phyloP scores from a whole-genome alignment of 192 early-diverging fungal species.

The Coemansia umbellata region DNA sequence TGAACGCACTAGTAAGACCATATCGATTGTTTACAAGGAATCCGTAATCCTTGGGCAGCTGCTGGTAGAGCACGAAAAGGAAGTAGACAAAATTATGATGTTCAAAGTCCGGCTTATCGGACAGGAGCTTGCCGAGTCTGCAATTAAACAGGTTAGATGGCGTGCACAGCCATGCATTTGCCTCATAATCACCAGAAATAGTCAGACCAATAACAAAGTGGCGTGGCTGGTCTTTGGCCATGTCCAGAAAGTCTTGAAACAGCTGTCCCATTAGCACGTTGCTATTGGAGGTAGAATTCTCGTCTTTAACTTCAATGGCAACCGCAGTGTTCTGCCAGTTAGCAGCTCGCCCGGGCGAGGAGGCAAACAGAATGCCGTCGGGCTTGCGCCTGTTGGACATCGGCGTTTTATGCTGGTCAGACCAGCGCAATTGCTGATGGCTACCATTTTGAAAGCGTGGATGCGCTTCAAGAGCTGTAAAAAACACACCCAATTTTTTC shows the following conservation, averaged over 20 bases:
- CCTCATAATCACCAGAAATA: neutral
- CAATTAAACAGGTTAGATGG: neutral
- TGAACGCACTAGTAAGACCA: neutral
- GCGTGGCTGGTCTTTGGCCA: neutral
- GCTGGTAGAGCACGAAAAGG: neutral
- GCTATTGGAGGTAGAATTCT: neutral
- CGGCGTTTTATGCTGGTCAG: too few relatives aligned
- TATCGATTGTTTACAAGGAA: neutral
- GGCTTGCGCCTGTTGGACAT: too few relatives aligned
- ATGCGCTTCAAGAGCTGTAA: too few relatives aligned
- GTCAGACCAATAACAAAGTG: neutral
- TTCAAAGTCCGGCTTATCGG: neutral
- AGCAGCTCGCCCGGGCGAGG: neutral
- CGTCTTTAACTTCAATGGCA: neutral
- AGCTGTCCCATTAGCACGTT: neutral
- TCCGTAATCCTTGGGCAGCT: neutral
- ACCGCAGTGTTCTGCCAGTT: neutral
- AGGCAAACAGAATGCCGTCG: neutral
- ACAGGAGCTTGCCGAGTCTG: neutral
- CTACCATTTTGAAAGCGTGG: too few relatives aligned
- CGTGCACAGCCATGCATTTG: neutral
- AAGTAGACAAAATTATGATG: neutral
- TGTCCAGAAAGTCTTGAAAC: neutral
- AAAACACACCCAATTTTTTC: too few relatives aligned
- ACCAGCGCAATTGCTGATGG: too few relatives aligned